Base-by-base conservation (phyloP, 192 early-diverging fungal species). In the Gigaspora rosea region DNA sequence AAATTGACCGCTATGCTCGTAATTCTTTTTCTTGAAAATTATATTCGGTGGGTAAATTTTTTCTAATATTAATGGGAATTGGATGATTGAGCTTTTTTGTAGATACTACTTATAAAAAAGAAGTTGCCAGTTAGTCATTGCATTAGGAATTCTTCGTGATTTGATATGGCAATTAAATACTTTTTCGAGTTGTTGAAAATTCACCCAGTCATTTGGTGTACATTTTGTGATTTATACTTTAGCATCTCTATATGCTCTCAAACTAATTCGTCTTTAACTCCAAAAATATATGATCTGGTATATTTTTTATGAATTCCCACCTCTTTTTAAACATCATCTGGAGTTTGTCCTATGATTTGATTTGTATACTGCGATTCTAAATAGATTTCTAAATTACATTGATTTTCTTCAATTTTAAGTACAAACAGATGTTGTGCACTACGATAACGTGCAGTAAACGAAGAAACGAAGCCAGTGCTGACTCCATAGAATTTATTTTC, bases 21-120 rank as follows among this genome's bases (percentile, higher is more conserved):
- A 64, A 64, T 64, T 64, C 62, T 64, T 64, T 62, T 32, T 62
- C 59, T 62, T 62, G 59, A 64, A 64, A 64, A 35, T 36, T 9
- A 41, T 64, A 64, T 35, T 64, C 12, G 46, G 8, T 64, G 13
- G 62, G 33, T 64, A 64, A 36, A 64, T 64, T 36, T 33, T 4
- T 35, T 35, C 4, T 36, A 64, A 64, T 35, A 64, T 64, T 16
- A 9, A 1, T 13, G 32, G 32, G 32, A 63, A 35, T 63, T 12
- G 12, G 36, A 33, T 63, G 32, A 33, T 63, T 12, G 2, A 54
- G 18, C 52, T 54, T 54, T 63, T 13, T 35, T 63, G 32, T 63
- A 0, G 11, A 36, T 64, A 15, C 62, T 35, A 64, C 8, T 64
- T 64, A 35, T 13, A 64, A 64, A 64, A 13, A 64, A 4, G 0